Percentiles rank a stretch among this genome's conserved stretches.
These are phyloP conservation scores for Pelargonium australe DNA, from an alignment of 441 rosid genomes.

Conservation along the genomic window DNA sequence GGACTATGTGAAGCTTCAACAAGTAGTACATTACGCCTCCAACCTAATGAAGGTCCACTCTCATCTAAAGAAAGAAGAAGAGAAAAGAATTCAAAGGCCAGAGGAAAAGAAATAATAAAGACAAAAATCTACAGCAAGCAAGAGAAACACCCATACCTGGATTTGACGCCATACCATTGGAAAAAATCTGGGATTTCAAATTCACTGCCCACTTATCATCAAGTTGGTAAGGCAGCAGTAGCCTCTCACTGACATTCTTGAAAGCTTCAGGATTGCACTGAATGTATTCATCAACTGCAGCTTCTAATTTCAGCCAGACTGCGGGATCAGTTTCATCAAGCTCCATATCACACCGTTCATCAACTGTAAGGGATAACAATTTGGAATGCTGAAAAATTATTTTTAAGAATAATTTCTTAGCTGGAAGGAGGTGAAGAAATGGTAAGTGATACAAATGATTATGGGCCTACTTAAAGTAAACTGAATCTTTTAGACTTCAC, in stretches of 20 bases:
- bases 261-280: constrained; percentile 58
- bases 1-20: constrained; percentile 92
- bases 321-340: constrained; percentile 99
- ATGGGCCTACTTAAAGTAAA: neutral
- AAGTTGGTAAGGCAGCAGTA: constrained; percentile 65
- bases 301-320: constrained; percentile 85
- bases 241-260: constrained; percentile 62
- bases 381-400: constrained; percentile 14
- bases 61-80: constrained; percentile 37
- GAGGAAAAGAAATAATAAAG: constrained; percentile 14
- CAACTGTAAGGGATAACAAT: constrained; percentile 47
- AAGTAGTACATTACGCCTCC: constrained; percentile 90
- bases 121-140: neutral
- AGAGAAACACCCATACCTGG: constrained; percentile 43
- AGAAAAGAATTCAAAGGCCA: constrained; percentile 22
- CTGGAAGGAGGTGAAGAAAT: neutral
- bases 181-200: constrained; percentile 38
- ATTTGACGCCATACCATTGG: constrained; percentile 40
- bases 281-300: constrained; percentile 70
- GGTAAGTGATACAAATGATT: constrained; percentile 6
- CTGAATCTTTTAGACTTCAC: neutral
- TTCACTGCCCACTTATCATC: constrained; percentile 67
- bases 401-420: neutral
- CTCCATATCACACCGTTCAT: constrained; percentile 96
- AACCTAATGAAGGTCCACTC: constrained; percentile 67